phyloP scores from a whole-genome alignment of 2,329 filamentous ascomycete genomes.

The Penicillium aurantiogriseum region DNA sequence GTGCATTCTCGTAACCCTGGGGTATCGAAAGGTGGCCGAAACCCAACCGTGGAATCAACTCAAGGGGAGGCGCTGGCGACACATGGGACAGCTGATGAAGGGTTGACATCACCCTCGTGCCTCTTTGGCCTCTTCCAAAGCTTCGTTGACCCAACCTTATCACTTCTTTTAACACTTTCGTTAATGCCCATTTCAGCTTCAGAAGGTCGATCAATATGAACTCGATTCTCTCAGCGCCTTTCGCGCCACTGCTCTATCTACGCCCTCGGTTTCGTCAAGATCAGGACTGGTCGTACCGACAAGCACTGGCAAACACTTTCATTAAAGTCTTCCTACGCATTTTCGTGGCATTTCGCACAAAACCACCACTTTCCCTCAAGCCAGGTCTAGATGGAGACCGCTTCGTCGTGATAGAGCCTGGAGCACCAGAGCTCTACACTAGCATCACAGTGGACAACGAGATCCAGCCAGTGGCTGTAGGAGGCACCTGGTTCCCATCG shows the following conservation, averaged over 20 bases:
- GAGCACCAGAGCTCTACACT: constrained; percentile 4
- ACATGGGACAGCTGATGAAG: not conserved
- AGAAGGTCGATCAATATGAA: not conserved
- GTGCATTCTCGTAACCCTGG: too few species aligned
- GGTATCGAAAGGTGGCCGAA: not conserved
- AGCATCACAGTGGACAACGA: constrained; percentile 3
- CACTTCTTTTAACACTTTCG: not conserved
- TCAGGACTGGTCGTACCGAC: constrained; percentile 14
- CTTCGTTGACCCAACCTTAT: not conserved
- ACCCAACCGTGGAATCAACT: not conserved
- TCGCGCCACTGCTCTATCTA: constrained; percentile 7
- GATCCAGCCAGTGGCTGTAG: constrained; percentile 11
- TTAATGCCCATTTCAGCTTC: not conserved
- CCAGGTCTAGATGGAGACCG: constrained; percentile 11
- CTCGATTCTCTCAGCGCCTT: not conserved
- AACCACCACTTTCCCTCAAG: constrained; percentile 12
- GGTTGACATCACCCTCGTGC: constrained; percentile 1
- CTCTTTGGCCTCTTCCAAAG: not conserved
- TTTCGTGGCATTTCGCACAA: constrained; percentile 10
- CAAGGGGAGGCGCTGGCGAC: not conserved
- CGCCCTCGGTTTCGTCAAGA: constrained; percentile 8
- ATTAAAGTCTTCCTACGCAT: constrained; percentile 7
- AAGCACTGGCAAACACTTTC: constrained; percentile 8
- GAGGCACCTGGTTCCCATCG: constrained; percentile 17
- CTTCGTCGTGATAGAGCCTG: constrained; percentile 12